A percentile compares a stretch with the other conserved stretches of the same genome.
phyloP scores from a whole-genome alignment of 805 yeast genomes.

The Kodamaea neixiangensis region DNA sequence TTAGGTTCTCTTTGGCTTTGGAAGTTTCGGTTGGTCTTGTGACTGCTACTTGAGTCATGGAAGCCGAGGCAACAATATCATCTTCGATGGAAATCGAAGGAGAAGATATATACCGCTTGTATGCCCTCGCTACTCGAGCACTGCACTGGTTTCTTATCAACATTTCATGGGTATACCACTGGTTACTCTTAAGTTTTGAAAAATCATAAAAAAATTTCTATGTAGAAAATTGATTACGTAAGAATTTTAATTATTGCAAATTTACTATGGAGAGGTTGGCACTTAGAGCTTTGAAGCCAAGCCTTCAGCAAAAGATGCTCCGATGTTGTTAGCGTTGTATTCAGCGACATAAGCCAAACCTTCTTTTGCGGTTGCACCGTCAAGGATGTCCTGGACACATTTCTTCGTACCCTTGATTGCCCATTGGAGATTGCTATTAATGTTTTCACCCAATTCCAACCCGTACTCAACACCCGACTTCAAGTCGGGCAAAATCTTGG shows the following conservation, averaged over 20 bases:
- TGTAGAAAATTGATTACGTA: neutral
- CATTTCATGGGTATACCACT: neutral
- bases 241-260: neutral
- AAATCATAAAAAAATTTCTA: neutral
- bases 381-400: conserved; percentile 44
- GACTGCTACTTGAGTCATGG: neutral
- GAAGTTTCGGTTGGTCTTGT: neutral
- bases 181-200: neutral
- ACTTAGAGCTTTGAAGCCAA: conserved; percentile 6
- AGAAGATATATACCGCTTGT: conserved; percentile 7
- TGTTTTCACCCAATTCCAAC: conserved; percentile 47
- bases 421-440: conserved; percentile 52
- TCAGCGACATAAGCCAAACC: conserved; percentile 57
- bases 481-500: conserved; percentile 46
- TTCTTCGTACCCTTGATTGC: conserved; percentile 68
- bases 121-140: neutral
- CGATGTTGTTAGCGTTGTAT: conserved; percentile 46
- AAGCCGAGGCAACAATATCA: neutral
- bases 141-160: conserved; percentile 7
- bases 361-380: conserved; percentile 40
- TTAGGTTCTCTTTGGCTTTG: neutral
- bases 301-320: conserved; percentile 1
- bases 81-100: conserved; percentile 1
- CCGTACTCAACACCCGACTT: conserved; percentile 53
- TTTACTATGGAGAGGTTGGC: neutral